A percentile compares a stretch with the other conserved stretches of the same genome.
phyloP scores from a whole-genome alignment of 2,329 filamentous ascomycete genomes.

The Polytolypa hystricis region DNA sequence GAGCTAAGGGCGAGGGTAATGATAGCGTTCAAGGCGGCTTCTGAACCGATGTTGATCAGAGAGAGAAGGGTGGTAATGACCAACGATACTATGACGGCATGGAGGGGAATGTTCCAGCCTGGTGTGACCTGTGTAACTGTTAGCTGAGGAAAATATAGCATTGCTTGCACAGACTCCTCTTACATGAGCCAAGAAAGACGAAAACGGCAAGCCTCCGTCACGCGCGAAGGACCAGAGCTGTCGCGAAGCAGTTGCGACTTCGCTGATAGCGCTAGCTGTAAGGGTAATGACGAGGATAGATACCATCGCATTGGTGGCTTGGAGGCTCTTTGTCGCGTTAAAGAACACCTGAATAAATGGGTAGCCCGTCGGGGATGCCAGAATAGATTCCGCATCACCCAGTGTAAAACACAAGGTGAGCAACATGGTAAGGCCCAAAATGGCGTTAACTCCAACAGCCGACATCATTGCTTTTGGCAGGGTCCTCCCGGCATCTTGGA shows the following conservation, averaged over 20 bases:
- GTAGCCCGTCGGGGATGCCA: conserved; percentile 39
- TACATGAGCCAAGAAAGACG: conserved; percentile 29
- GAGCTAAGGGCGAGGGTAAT: conserved; percentile 33
- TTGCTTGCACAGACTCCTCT: conserved; percentile 6
- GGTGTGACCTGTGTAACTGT: conserved; percentile 21
- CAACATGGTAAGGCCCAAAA: conserved; percentile 46
- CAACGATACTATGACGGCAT: conserved; percentile 37
- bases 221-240: conserved; percentile 46
- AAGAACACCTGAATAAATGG: conserved; percentile 51
- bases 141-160: conserved; percentile 1
- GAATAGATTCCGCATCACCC: conserved; percentile 35
- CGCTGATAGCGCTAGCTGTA: conserved; percentile 40
- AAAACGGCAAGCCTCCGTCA: conserved; percentile 31
- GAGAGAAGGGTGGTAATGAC: conserved; percentile 35
- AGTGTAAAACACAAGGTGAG: conserved; percentile 46
- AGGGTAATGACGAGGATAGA: conserved; percentile 40
- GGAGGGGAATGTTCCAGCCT: conserved; percentile 34
- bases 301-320: conserved; percentile 41
- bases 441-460: conserved; percentile 40
- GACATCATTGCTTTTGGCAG: conserved; percentile 43
- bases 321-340: conserved; percentile 38
- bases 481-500: conserved; percentile 37
- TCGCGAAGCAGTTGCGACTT: conserved; percentile 47
- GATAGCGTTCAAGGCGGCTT: conserved; percentile 33
- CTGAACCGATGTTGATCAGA: conserved; percentile 43